Evolutionary conservation across 306 rosid genomes (phyloP).

Genomic region (Prunus salicina): DNA sequence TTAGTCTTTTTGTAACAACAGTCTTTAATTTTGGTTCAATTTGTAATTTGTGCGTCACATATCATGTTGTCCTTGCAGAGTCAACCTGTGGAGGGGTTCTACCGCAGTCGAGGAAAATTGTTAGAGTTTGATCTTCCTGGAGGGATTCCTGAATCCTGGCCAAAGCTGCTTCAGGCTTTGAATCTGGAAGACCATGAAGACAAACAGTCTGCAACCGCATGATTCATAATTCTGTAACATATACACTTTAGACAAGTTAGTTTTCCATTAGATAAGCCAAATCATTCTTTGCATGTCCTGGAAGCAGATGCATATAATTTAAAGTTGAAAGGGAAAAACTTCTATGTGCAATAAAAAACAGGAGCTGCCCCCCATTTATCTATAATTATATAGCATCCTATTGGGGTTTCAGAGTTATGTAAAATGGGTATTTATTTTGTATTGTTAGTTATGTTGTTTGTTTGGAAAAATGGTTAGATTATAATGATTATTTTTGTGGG

Average conservation of each 20-base stretch:
- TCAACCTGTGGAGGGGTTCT: conserved; percentile 46
- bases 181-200: conserved; percentile 36
- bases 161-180: conserved; percentile 50
- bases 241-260: background rate
- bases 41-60: background rate
- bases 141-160: conserved; percentile 58
- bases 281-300: conserved; percentile 30
- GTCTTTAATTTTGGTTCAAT: background rate
- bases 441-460: background rate
- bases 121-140: conserved; percentile 50
- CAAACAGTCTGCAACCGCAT: conserved; percentile 41
- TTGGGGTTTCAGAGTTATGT: conserved; percentile 18
- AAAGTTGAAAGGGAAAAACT: background rate
- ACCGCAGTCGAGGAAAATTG: conserved; percentile 41
- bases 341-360: conserved; percentile 17
- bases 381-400: conserved; percentile 5
- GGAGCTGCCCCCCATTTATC: background rate
- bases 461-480: background rate
- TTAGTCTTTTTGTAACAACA: background rate
- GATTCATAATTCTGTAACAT: conserved; percentile 1
- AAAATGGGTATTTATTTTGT: background rate
- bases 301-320: conserved; percentile 14
- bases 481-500: background rate
- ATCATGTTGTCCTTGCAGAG: conserved; percentile 33
- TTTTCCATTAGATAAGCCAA: conserved; percentile 14